A percentile compares a stretch with the other conserved stretches of the same genome.
Evolutionary conservation across 1,139 yeast genomes (phyloP).

Genomic region (Candida sp.): DNA sequence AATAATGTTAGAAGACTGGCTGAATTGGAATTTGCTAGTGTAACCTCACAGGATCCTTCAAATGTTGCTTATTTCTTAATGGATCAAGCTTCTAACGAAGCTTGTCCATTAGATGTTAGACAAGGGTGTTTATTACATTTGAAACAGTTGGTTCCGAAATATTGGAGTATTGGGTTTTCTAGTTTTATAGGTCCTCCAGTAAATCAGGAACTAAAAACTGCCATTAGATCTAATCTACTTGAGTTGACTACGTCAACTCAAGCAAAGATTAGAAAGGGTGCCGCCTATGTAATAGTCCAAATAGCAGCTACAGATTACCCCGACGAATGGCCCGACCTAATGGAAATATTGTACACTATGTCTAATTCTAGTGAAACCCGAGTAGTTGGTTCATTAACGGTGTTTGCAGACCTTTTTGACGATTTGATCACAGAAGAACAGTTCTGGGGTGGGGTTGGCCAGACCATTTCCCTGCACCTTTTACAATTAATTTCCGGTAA

Average conservation of each 20-base stretch:
- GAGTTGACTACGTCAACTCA: constrained; percentile 44
- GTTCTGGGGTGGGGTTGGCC: constrained; percentile 74
- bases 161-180: constrained; percentile 86
- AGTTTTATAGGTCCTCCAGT: constrained; percentile 72
- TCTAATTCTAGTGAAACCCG: constrained; percentile 29
- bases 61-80: constrained; percentile 25
- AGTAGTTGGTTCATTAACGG: constrained; percentile 63
- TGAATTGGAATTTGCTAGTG: constrained; percentile 29
- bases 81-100: constrained; percentile 18
- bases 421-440: constrained; percentile 85
- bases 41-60: constrained; percentile 33
- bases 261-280: constrained; percentile 63
- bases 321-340: constrained; percentile 87
- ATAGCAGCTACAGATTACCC: constrained; percentile 92
- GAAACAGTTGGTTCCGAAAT: constrained; percentile 65
- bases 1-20: constrained; percentile 31
- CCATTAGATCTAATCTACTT: constrained; percentile 50
- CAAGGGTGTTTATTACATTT: constrained; percentile 73
- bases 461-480: constrained; percentile 47
- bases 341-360: constrained; percentile 45
- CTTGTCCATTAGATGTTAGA: constrained; percentile 30
- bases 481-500: constrained; percentile 30
- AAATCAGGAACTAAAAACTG: constrained; percentile 46
- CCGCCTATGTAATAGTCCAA: constrained; percentile 75
- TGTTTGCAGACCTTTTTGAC: constrained; percentile 77